Base-by-base conservation (phyloP, 1,139 yeast species). In the Pichia sp. region DNA sequence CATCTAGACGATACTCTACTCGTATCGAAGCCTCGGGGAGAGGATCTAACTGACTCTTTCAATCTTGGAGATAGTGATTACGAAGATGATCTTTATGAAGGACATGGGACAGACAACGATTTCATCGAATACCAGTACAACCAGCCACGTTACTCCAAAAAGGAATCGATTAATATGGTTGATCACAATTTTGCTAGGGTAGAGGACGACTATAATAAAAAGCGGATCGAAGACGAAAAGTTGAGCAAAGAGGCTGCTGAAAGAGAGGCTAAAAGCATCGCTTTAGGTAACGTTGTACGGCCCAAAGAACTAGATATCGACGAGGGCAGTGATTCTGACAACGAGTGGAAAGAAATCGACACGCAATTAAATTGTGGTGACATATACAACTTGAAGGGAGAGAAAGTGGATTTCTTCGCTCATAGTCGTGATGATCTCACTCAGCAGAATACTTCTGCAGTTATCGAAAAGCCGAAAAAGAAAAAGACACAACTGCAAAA, bases 341-440 rank as follows among this genome's bases (percentile, higher is more conserved):
- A 61, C 41, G 75, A 74, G 31, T 80, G 85, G 85, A 78, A 78
- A 57, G 70, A 76, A 25, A 79, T 79, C 77, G 75, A 75, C 55
- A 76, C 79, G 2, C 73, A 78, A 42, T 66, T 82, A 0, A 76
- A 76, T 55, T 63, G 71, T 50, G 55, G 62, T 21, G 80, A 79
- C 57, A 76, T 76, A 57, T 79, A 79, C 59, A 74, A 79, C 59
- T 75, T 78, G 21, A 70, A 69, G 57, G 84, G 84, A 1, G 78
- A 78, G 50, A 66, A 76, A 41, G 73, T 79, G 47, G 73, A 74
- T 5, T 61, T 60, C n/a, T 63, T 66, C 45, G 49, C 61, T 21
- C 64, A 65, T 41, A 59, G 62, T 37, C 49, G 56, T 22, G 66
- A 61, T 23, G 58, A 62, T 8, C 4, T 59, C 16, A 55, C 55